Evolutionary conservation across 2,329 filamentous ascomycete genomes (phyloP).

Genomic region (Pseudogymnoascus sp.): DNA sequence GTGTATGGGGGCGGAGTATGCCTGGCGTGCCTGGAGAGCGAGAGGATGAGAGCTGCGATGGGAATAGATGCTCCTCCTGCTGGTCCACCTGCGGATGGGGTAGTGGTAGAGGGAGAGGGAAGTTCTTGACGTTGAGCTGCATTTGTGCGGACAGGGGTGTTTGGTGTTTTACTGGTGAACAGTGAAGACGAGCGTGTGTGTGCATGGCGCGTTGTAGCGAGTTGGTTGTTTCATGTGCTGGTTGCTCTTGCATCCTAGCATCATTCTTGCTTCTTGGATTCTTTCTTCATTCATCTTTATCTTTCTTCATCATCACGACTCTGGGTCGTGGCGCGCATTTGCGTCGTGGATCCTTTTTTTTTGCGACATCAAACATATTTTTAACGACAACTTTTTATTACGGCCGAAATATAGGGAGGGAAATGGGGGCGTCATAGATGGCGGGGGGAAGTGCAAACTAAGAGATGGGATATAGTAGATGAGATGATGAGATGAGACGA

Average conservation of each 20-base stretch:
- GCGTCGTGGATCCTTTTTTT: not conserved
- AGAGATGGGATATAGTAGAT: not conserved
- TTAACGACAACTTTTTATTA: not conserved
- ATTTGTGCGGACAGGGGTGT: not conserved
- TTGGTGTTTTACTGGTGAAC: not conserved
- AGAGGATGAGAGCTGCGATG: slow-evolving; percentile 14
- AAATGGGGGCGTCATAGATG: not conserved
- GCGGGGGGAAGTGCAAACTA: not conserved
- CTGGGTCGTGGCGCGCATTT: not conserved
- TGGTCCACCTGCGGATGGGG: not conserved
- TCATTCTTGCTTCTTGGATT: not conserved
- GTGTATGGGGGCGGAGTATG: slow-evolving; percentile 28
- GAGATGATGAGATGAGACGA: not conserved
- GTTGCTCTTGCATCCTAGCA: not conserved
- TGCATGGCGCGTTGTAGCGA: not conserved
- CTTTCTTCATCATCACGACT: not conserved
- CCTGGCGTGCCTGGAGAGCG: slow-evolving; percentile 23
- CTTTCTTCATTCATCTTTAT: not conserved
- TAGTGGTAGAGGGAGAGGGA: not conserved
- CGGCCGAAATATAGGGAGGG: not conserved
- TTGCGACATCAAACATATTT: not conserved
- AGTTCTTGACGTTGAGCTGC: not conserved
- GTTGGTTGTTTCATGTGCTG: not conserved
- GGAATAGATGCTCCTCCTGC: not conserved
- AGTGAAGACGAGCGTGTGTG: not conserved